Percentiles rank a stretch among this genome's conserved stretches.
phyloP scores from a whole-genome alignment of 805 yeast species.

The Spathaspora passalidarum region DNA sequence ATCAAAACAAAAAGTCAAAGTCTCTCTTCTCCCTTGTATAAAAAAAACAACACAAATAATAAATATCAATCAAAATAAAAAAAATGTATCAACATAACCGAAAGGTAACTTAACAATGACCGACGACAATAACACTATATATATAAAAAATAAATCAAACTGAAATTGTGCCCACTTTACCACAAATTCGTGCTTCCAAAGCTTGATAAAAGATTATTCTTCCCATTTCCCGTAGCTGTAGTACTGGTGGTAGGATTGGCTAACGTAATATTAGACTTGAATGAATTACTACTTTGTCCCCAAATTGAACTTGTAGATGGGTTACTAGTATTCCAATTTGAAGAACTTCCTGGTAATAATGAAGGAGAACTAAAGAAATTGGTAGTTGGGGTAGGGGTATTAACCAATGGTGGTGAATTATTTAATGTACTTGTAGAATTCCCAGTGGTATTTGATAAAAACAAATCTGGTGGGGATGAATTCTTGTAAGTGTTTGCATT shows the following conservation, averaged over 20 bases:
- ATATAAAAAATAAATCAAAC: neutral
- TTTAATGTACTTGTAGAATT: neutral
- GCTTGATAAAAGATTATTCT: slow-evolving; percentile 1
- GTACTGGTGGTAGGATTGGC: slow-evolving; percentile 3
- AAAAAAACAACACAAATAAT: neutral
- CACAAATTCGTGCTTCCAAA: slow-evolving; percentile 6
- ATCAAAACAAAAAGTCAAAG: neutral
- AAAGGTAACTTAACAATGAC: neutral
- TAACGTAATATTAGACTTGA: slow-evolving; percentile 4
- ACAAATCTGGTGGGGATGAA: slow-evolving; percentile 26
- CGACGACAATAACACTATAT: neutral
- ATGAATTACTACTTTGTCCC: slow-evolving; percentile 3
- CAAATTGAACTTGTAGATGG: slow-evolving; percentile 2
- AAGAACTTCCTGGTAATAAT: slow-evolving; percentile 10
- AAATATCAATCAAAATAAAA: neutral
- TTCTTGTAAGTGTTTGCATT: slow-evolving; percentile 12
- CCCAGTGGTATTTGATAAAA: slow-evolving; percentile 9
- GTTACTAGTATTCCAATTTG: slow-evolving; percentile 9
- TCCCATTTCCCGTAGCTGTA: slow-evolving; percentile 1
- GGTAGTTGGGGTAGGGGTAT: slow-evolving; percentile 5
- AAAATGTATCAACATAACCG: slow-evolving; percentile 3
- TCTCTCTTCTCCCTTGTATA: slow-evolving; percentile 1
- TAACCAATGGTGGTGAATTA: neutral
- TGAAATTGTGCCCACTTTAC: neutral
- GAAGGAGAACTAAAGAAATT: slow-evolving; percentile 18